A percentile compares a stretch with the other conserved stretches of the same genome.
phyloP scores from a whole-genome alignment of 306 rosid genomes.

The Albizia julibrissin region DNA sequence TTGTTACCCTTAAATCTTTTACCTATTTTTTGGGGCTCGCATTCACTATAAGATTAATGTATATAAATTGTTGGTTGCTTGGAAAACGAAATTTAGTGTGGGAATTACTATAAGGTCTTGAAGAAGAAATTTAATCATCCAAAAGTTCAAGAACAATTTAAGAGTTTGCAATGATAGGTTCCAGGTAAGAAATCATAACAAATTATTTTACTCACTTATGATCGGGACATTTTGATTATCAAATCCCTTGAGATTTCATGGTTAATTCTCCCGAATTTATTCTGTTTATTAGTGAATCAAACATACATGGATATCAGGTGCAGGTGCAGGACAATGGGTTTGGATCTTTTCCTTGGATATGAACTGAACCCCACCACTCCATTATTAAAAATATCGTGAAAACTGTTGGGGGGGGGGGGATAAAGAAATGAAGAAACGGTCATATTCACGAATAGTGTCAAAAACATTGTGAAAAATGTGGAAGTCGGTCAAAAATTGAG shows the following conservation, averaged over 20 bases:
- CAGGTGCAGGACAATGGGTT: slow-evolving; percentile 50
- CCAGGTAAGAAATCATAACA: too few relatives aligned
- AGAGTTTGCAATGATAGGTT: too few relatives aligned
- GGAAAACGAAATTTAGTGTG: neutral
- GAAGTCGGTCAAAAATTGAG: neutral
- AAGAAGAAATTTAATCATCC: too few relatives aligned
- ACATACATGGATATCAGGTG: slow-evolving; percentile 51
- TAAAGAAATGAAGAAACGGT: neutral
- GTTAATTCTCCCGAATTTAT: neutral
- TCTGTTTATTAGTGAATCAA: neutral
- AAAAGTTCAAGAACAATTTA: too few relatives aligned
- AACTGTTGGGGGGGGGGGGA: neutral
- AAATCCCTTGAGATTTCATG: neutral
- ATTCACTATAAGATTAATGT: neutral
- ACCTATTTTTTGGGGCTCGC: neutral
- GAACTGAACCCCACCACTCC: slow-evolving; percentile 51
- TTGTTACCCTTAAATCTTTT: neutral
- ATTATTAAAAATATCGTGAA: slow-evolving; percentile 42
- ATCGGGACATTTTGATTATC: too few relatives aligned
- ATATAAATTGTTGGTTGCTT: neutral
- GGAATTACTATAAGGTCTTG: too few relatives aligned
- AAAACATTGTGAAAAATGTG: neutral
- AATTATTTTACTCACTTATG: too few relatives aligned
- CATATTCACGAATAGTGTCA: neutral
- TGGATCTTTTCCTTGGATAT: slow-evolving; percentile 43